Evolutionary conservation across 495 filamentous ascomycete genomes (phyloP), one percentile per base, ranked within the genome.

Genomic region (Amniculicola lignicola): DNA sequence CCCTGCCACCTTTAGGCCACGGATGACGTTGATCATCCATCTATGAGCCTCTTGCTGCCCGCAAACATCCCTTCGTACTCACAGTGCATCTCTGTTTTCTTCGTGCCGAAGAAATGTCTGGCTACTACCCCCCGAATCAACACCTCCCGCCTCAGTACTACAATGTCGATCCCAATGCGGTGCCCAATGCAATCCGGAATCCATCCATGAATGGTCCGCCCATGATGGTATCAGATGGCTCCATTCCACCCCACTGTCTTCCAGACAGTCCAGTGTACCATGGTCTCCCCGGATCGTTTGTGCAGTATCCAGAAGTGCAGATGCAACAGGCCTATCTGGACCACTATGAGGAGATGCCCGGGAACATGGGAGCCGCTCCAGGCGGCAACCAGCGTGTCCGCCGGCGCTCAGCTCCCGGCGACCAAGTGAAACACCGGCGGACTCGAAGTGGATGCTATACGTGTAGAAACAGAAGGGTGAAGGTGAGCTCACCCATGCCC

Each of bases 371-470:
- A 15, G 10, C 54, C 3, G 39, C 43, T 21, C 62, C 31, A 48
- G 50, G 48, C 48, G 41, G 19, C 9, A 52, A 54, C 29, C 44
- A 21, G 15, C 60, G 61, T 16, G 47, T 61, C 21, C 45, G 70
- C 41, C 58, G 67, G 24, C 44, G 69, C 16, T 40, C 55, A 18
- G 48, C 47, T 23, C 31, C 79, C 14, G 68, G 77, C 14, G 91
- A 96, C 50, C 84, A 88, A 61, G 87, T 95, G 62, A 98, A 96
- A 68, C 92, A 96, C 65, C 86, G 91, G 43, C 84, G 93, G 56
- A 96, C 93, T 39, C 78, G 93, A 58, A 95, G 88, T 52, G 93
- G 93, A 28, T 98, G 93, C 72, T 95, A 87, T 70, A 98, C 93
- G 12, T 98, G 93, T 68, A 82, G 93, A 63, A 81, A 82, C 53